Evolutionary conservation across 1,284 basidiomycete species (phyloP).

Genomic region (Malassezia sympodialis): DNA sequence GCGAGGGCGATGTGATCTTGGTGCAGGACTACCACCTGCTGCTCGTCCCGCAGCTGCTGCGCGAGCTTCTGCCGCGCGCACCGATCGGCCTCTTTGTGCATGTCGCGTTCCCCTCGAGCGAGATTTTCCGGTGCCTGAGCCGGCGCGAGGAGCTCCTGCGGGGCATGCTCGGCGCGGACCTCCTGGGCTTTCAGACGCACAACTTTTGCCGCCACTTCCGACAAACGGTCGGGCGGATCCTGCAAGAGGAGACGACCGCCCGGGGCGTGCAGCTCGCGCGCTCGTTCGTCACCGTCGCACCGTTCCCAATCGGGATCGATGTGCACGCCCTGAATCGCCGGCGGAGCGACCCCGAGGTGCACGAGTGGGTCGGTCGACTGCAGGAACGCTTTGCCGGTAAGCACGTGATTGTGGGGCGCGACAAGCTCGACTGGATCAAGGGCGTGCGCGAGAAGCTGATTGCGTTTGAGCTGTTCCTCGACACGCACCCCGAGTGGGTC

Average conservation of each 20-base stretch:
- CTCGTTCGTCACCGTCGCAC: conserved; percentile 67
- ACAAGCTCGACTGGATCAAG: conserved; percentile 77
- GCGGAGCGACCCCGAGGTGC: conserved; percentile 65
- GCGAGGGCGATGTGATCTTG: conserved; percentile 68
- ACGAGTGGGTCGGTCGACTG: conserved; percentile 67
- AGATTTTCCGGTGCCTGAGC: conserved; percentile 73
- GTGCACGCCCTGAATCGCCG: conserved; percentile 61
- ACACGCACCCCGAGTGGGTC: conserved; percentile 65
- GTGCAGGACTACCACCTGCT: conserved; percentile 60
- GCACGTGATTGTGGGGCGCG: conserved; percentile 73
- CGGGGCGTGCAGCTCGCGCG: conserved; percentile 61
- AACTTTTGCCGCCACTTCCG: conserved; percentile 51
- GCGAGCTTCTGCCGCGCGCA: conserved; percentile 57
- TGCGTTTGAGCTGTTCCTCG: conserved; percentile 73
- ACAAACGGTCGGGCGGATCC: conserved; percentile 71
- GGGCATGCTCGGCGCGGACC: conserved; percentile 64
- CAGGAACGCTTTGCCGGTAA: conserved; percentile 69
- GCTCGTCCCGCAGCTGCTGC: conserved; percentile 67
- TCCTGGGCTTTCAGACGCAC: conserved; percentile 74
- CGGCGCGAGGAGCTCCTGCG: conserved; percentile 54
- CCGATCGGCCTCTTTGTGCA: conserved; percentile 81
- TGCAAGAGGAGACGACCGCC: conserved; percentile 68
- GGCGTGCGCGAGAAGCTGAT: conserved; percentile 72
- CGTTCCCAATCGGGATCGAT: conserved; percentile 82
- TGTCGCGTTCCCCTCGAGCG: conserved; percentile 74